Base-by-base conservation (phyloP, 441 rosid genomes). In the Arabidopsis hybrid region DNA sequence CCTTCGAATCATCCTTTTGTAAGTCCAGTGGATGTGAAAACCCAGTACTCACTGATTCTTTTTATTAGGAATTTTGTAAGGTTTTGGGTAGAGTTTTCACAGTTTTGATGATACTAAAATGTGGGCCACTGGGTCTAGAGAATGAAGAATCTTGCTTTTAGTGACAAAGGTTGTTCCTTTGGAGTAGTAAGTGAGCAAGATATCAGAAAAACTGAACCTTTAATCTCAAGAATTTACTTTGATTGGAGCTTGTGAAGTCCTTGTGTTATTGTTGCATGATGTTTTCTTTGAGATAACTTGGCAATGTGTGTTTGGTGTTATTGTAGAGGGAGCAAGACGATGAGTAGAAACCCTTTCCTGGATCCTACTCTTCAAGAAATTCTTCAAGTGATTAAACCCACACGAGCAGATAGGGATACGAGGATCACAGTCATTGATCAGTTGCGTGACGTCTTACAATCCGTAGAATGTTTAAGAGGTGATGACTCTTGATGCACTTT, bases 401-500 rank as follows among this genome's bases (percentile, higher is more conserved):
- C 74, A 49, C 78, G 77, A 26, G 85, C 81, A 35, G 95, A 92
- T 75, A 81, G 86, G 90, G 80, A 14, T 34, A 78, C 50, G 1
- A 82, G 97, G 62, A 57, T 29, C 26, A 73, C 32, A 39, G 75
- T 95, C 71, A 80, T 95, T 26, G 69, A 79, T 60, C 95, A 92
- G 59, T 68, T 95, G 78, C 82, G 78, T 45, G 72, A 67, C 13
- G 83, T 83, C 40, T 81, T 92, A 71, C 74, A 45, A 36, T 85
- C 97, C 8, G 70, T 92, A 49, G 91, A 87, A 61, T 84, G 86
- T 74, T 77, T 92, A 65, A 85, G 91, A 88, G 99, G 99, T 92
- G 9, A 61, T 43, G 65, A 78, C 29, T 49, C 58, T 51, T 75
- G 18, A 51, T 76, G 49, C 65, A 43, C 72, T 73, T 67, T 49